phyloP scores from a whole-genome alignment of 2,329 filamentous ascomycete genomes.

The Neonectria magnoliae region DNA sequence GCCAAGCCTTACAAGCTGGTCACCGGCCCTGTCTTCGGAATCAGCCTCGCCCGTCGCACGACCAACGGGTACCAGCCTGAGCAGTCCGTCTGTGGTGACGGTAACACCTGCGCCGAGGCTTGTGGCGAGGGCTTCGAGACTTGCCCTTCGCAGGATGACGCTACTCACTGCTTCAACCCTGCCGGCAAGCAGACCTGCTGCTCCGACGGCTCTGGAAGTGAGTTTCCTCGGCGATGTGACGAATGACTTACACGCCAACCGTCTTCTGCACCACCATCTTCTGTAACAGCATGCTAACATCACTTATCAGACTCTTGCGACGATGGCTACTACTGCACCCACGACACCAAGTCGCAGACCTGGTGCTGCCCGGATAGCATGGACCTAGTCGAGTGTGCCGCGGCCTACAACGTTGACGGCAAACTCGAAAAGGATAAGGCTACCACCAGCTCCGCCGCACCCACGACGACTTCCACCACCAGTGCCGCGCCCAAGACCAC shows the following conservation, averaged over 20 bases:
- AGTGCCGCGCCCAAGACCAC: constrained; percentile 31
- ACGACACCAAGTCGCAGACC: constrained; percentile 60
- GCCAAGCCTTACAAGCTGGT: constrained; percentile 51
- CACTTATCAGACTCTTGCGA: constrained; percentile 65
- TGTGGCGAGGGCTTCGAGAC: constrained; percentile 62
- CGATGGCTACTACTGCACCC: constrained; percentile 70
- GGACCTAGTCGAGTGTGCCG: constrained; percentile 64
- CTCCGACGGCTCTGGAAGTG: constrained; percentile 65
- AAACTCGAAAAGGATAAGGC: constrained; percentile 54
- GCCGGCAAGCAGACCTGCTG: constrained; percentile 65
- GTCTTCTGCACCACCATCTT: background rate
- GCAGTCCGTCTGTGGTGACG: constrained; percentile 58
- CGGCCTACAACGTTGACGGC: constrained; percentile 59
- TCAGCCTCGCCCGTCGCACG: constrained; percentile 57
- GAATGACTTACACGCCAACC: background rate
- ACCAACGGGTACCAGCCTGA: constrained; percentile 60
- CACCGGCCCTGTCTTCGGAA: constrained; percentile 48
- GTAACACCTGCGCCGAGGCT: constrained; percentile 63
- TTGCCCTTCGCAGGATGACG: constrained; percentile 59
- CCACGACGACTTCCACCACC: constrained; percentile 41
- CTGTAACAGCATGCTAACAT: constrained; percentile 23
- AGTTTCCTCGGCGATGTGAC: constrained; percentile 34
- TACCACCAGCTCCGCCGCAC: constrained; percentile 43
- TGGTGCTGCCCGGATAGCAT: constrained; percentile 70
- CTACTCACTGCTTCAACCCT: constrained; percentile 69